phyloP scores from a whole-genome alignment of 2,329 filamentous ascomycete genomes.

The Aureobasidium sp. region DNA sequence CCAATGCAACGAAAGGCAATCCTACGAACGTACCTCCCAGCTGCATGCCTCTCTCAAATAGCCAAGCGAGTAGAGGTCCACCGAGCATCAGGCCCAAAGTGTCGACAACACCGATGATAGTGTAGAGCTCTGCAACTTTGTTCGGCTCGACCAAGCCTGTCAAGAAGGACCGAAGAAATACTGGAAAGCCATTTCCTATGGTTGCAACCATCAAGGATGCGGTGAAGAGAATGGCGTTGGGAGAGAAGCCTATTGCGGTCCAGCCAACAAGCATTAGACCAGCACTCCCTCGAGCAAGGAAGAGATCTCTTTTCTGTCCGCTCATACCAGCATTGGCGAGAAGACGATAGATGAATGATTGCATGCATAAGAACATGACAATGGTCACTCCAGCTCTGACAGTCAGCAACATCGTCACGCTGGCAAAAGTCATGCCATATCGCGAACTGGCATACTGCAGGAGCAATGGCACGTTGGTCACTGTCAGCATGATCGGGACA shows the following conservation, averaged over 20 bases:
- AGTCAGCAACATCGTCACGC: slow-evolving; percentile 26
- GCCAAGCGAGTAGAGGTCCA: slow-evolving; percentile 38
- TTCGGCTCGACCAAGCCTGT: slow-evolving; percentile 46
- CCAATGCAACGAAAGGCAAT: slow-evolving; percentile 38
- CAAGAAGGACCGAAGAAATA: slow-evolving; percentile 42
- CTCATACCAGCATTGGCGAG: slow-evolving; percentile 17
- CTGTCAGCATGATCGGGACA: slow-evolving; percentile 21
- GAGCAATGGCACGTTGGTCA: slow-evolving; percentile 24
- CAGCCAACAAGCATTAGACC: slow-evolving; percentile 23
- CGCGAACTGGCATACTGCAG: slow-evolving; percentile 47
- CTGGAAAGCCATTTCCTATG: slow-evolving; percentile 36
- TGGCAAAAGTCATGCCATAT: slow-evolving; percentile 38
- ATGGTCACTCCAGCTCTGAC: slow-evolving; percentile 23
- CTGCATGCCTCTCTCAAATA: slow-evolving; percentile 39
- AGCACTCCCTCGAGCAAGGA: slow-evolving; percentile 24
- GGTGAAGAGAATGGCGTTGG: slow-evolving; percentile 20
- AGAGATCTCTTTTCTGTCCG: slow-evolving; percentile 24
- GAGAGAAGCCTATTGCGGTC: slow-evolving; percentile 23
- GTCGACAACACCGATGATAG: slow-evolving; percentile 43
- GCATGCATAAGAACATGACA: slow-evolving; percentile 23
- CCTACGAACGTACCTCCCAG: slow-evolving; percentile 42
- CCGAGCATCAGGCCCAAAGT: slow-evolving; percentile 40
- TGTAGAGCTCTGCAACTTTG: slow-evolving; percentile 47
- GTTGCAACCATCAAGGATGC: slow-evolving; percentile 38
- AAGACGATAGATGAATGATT: slow-evolving; percentile 21